Base-by-base conservation (phyloP, 257 asterid species). In the Datura wrightii region DNA sequence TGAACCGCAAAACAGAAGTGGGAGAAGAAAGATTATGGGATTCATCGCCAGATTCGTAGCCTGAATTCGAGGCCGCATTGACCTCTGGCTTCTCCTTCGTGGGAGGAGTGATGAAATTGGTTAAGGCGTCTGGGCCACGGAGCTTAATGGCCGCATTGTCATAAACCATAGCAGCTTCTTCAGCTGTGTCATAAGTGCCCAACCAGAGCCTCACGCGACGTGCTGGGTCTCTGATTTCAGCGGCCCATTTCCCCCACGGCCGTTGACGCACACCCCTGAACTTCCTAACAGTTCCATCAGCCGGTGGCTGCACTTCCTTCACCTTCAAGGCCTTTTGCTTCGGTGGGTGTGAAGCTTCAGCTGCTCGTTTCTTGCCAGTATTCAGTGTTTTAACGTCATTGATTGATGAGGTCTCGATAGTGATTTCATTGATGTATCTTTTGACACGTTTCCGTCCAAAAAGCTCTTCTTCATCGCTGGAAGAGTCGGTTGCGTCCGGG, bases 191-290 rank as follows among this genome's bases (percentile, higher is more conserved):
- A 15, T 84, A 90, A 52, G 93, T 90, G 8, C 93, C 93, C 79
- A 90, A 79, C 93, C 93, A 90, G 18, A 90, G 89, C 79, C 93
- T 79, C 59, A 85, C 90, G 41, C 90, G 88, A 65, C 89, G 76
- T 19, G 85, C 65, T 0, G 93, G 93, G 88, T 90, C 93, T 82
- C 93, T 83, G 44, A 90, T 90, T 86, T 90, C 93, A 0, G 91
- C 91, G 0, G 93, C 93, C 91, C 91, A 90, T 84, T 89, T 90
- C 0, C 93, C 93, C 93, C 93, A 90, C 0, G 91, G 91, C 65
- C 93, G 58, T 71, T 90, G 93, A 52, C 93, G 84, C 8, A 90
- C 93, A 0, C 93, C 93, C 5, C 93, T 86, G 62, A 87, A 90
- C 87, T 90, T 90, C 79, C 87, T 55, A 3, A 78, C 90, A 1